These are phyloP conservation scores for Exophiala mesophila DNA, from an alignment of 2,329 filamentous ascomycete genomes.

Conservation along the genomic window DNA sequence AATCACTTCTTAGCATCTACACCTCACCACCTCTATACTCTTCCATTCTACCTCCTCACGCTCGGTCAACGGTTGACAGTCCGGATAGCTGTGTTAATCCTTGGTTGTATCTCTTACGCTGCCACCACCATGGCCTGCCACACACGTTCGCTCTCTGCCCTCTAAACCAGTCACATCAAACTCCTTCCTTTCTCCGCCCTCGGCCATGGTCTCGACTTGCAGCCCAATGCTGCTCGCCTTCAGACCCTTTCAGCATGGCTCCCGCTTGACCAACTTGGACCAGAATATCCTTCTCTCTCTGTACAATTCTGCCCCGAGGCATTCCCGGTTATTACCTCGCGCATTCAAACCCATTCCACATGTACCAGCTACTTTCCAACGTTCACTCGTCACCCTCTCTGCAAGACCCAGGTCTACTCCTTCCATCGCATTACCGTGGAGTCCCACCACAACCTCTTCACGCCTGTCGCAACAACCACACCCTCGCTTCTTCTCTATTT, in stretches of 20 bases:
- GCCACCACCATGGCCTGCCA: no score
- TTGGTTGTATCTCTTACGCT: no score
- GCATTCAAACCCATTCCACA: conserved; percentile 2
- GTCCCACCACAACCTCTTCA: neutral
- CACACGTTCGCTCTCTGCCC: no score
- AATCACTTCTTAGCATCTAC: no score
- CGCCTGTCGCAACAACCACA: conserved; percentile 11
- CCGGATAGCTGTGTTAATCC: no score
- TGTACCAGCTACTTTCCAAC: neutral
- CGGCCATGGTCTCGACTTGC: conserved; percentile 36
- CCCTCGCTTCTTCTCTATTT: conserved; percentile 17
- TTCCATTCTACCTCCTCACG: no score
- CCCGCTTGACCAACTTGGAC: conserved; percentile 21
- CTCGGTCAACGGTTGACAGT: no score
- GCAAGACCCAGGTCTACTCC: neutral
- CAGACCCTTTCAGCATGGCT: conserved; percentile 21
- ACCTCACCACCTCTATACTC: no score
- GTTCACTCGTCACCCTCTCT: neutral
- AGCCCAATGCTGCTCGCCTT: conserved; percentile 35
- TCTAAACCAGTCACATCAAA: no score
- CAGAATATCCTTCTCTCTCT: conserved; percentile 25
- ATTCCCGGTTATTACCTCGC: conserved; percentile 23
- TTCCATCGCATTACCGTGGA: neutral
- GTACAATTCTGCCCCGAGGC: conserved; percentile 26
- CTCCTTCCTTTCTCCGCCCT: conserved; percentile 1